Base-by-base conservation (phyloP, 2,329 filamentous ascomycete species). In the Ophiostoma quercus region DNA sequence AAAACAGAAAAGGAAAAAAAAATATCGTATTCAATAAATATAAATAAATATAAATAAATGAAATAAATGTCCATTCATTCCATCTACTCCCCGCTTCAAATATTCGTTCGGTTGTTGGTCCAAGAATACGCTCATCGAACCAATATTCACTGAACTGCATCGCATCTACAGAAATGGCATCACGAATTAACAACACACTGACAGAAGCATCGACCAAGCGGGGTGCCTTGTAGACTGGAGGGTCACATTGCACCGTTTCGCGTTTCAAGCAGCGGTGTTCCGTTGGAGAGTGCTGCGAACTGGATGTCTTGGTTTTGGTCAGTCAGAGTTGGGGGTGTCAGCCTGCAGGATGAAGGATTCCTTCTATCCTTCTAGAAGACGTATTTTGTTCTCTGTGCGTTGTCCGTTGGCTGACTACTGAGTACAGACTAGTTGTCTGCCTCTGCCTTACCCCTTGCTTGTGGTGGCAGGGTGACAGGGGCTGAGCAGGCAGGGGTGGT, bases 181-280 rank as follows among this genome's bases (percentile, higher is more conserved):
- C 39, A 41, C 39, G 39, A 12, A 41, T 9, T 2, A 41, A 41
- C 39, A 41, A 41, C 39, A 41, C 8, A 41, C 51, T 57, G 14
- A 62, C 57, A 62, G 54, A 62, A 25, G 25, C 57, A 62, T 62
- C 57, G 12, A 62, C 57, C 25, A 60, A 34, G 25, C 25, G 57
- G 25, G 25, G 57, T 11, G 9, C n/a, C n/a, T 47, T 29, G 25
- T 29, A 29, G 1, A n/a, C 43, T 19, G 12, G 57, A 32, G 57
- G 57, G 57, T 62, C 25, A 62, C 57, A 62, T 62, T 62, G 57
- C 25, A 34, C 57, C 4, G 39, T 41, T 41, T 41, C 39, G 22
- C 57, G 57, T 16, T 62, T 62, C 25, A 29, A 29, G 22, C 57
- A 25, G 11, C 51, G 51, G 51, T 57, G 22, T 25, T 22, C 51